A percentile compares a stretch with the other conserved stretches of the same genome.
Conservation (phyloP, 441 rosid species). For the Erodium trifolium region DNA sequence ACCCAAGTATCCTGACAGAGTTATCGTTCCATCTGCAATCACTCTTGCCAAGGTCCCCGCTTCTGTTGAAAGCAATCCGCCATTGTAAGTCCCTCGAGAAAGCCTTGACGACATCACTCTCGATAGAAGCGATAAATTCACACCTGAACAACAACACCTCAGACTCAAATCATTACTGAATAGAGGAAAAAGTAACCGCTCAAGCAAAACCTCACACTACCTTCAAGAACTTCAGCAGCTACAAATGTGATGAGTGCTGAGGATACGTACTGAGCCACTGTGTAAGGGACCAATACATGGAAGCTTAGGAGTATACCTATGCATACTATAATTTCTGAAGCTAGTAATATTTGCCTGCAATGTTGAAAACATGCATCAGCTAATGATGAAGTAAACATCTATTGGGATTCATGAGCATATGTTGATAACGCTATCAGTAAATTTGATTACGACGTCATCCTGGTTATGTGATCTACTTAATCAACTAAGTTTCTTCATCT, state of each 20-base stretch:
- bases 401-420: not conserved
- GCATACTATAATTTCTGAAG: slow-evolving; percentile 41
- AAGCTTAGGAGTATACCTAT: slow-evolving; percentile 44
- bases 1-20: slow-evolving; percentile 42
- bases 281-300: slow-evolving; percentile 32
- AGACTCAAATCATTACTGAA: not conserved
- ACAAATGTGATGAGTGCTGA: slow-evolving; percentile 39
- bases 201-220: slow-evolving; percentile 22
- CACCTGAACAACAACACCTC: slow-evolving; percentile 30
- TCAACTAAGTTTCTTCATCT: not conserved
- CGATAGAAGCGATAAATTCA: slow-evolving; percentile 40
- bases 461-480: not conserved
- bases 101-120: slow-evolving; percentile 52
- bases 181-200: not conserved
- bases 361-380: not conserved
- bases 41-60: slow-evolving; percentile 52
- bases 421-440: not conserved
- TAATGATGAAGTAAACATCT: not conserved
- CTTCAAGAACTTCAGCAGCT: slow-evolving; percentile 54
- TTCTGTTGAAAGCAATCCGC: slow-evolving; percentile 50
- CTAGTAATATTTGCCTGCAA: slow-evolving; percentile 45
- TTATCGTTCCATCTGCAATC: slow-evolving; percentile 47
- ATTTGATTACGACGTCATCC: not conserved
- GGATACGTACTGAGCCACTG: slow-evolving; percentile 35
- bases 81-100: slow-evolving; percentile 46